Conservation (phyloP, 2,329 filamentous ascomycete species). For the Penicillium crustosum region DNA sequence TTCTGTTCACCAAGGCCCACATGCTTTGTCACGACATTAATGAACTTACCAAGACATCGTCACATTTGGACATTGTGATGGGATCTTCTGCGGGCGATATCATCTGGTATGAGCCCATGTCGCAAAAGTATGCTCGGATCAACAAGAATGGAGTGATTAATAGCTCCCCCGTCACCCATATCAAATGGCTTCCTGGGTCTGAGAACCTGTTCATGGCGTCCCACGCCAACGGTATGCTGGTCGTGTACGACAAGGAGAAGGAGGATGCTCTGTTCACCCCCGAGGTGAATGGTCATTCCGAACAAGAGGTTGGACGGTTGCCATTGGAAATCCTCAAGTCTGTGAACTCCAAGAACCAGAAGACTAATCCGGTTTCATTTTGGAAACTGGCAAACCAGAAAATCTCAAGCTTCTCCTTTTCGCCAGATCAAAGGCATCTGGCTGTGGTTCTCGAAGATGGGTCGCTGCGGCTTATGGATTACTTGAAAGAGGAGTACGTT, state of each 20-base stretch:
- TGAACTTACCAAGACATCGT: slow-evolving; percentile 70
- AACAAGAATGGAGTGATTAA: slow-evolving; percentile 98
- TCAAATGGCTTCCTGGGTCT: slow-evolving; percentile 90
- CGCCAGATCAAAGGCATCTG: slow-evolving; percentile 80
- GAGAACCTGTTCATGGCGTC: slow-evolving; percentile 90
- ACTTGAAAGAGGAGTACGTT: slow-evolving; percentile 79
- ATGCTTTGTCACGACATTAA: slow-evolving; percentile 95
- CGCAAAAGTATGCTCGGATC: slow-evolving; percentile 89
- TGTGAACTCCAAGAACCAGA: slow-evolving; percentile 90
- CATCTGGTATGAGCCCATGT: slow-evolving; percentile 97
- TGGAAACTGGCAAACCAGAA: slow-evolving; percentile 92
- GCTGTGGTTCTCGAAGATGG: slow-evolving; percentile 92
- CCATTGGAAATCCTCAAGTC: slow-evolving; percentile 79
- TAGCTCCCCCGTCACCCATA: slow-evolving; percentile 77
- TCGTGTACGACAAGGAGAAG: slow-evolving; percentile 97
- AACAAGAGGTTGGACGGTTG: slow-evolving; percentile 28
- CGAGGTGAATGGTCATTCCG: slow-evolving; percentile 51
- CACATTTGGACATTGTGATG: slow-evolving; percentile 88
- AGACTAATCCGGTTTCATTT: slow-evolving; percentile 83
- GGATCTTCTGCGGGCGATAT: slow-evolving; percentile 96
- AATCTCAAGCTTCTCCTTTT: slow-evolving; percentile 89
- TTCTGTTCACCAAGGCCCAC: slow-evolving; percentile 94
- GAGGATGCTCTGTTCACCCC: slow-evolving; percentile 78
- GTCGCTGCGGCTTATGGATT: slow-evolving; percentile 84
- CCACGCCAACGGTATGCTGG: slow-evolving; percentile 84